These are phyloP conservation scores for Naganishia sp. DNA, from an alignment of 1,284 basidiomycete species.

Conservation along the genomic window DNA sequence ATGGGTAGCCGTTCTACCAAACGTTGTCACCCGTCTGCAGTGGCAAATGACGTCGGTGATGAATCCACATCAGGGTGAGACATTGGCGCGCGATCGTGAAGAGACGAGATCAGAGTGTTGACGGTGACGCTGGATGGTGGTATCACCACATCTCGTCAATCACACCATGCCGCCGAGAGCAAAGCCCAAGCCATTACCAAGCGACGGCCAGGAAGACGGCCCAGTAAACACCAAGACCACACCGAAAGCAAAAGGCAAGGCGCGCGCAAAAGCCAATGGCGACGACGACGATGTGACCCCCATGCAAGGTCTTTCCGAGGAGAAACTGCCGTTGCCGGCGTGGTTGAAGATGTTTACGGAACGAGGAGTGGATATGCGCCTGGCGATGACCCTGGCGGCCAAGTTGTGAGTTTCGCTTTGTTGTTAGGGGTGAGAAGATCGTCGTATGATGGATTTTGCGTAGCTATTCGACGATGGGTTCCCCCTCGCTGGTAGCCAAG, in stretches of 20 bases:
- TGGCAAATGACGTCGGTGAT: constrained; percentile 4
- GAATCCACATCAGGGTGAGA: constrained; percentile 9
- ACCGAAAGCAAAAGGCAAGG: not conserved
- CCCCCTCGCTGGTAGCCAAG: constrained; percentile 13
- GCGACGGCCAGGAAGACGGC: not conserved
- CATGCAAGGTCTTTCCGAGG: constrained; percentile 7
- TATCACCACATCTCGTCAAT: not conserved
- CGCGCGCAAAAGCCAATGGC: not conserved
- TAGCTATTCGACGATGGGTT: constrained; percentile 22
- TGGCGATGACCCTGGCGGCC: constrained; percentile 73
- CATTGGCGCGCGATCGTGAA: not conserved
- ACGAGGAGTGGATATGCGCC: constrained; percentile 65
- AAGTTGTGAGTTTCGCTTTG: constrained; percentile 64
- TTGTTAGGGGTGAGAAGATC: too few relatives aligned
- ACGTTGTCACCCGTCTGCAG: not conserved
- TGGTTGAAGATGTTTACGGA: constrained; percentile 72
- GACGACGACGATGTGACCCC: not conserved
- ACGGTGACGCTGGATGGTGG: too few relatives aligned
- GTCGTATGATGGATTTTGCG: not conserved
- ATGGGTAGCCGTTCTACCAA: too few relatives aligned
- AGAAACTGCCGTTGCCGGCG: constrained; percentile 62
- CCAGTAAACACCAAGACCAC: not conserved
- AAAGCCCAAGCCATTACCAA: not conserved
- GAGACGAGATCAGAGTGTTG: too few relatives aligned
- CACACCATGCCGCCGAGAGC: constrained; percentile 14